Evolutionary conservation across 2,329 filamentous ascomycete genomes (phyloP).

Genomic region (Hypoxylon sp.): DNA sequence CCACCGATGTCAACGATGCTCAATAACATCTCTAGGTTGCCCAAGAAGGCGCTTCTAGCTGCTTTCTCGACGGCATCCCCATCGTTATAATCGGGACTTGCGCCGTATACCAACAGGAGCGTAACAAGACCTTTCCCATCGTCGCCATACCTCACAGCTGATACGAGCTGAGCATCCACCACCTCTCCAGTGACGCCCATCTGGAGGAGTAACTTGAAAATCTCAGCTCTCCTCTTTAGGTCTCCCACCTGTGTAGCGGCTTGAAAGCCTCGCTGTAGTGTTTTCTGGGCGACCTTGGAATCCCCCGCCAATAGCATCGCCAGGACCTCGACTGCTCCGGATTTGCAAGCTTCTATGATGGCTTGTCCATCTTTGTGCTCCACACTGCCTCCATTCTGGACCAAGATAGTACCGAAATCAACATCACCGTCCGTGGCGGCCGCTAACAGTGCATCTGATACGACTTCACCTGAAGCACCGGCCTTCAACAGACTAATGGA

Average conservation of each 20-base stretch:
- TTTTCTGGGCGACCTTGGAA: constrained; percentile 55
- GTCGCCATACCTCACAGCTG: constrained; percentile 64
- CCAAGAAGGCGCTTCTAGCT: constrained; percentile 63
- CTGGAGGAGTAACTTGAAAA: constrained; percentile 65
- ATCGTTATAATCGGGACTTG: constrained; percentile 66
- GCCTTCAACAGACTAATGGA: constrained; percentile 61
- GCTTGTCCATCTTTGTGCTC: constrained; percentile 66
- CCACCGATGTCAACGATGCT: constrained; percentile 59
- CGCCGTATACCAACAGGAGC: constrained; percentile 65
- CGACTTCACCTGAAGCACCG: constrained; percentile 59
- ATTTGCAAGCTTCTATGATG: constrained; percentile 66
- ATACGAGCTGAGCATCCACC: constrained; percentile 66
- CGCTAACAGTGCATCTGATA: constrained; percentile 64
- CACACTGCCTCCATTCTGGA: constrained; percentile 64
- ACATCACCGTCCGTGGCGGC: constrained; percentile 67
- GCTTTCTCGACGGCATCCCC: constrained; percentile 69
- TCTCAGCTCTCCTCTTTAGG: constrained; percentile 60
- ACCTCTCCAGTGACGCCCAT: constrained; percentile 64
- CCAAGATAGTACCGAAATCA: constrained; percentile 62
- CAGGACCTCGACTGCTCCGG: constrained; percentile 63
- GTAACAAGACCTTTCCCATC: constrained; percentile 62
- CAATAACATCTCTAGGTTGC: constrained; percentile 64
- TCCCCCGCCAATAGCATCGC: constrained; percentile 62
- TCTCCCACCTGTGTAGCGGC: constrained; percentile 67
- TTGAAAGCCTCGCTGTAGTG: constrained; percentile 65